These are phyloP conservation scores for Barnettozyma siamensis DNA, from an alignment of 805 yeast genomes.

Conservation along the genomic window DNA sequence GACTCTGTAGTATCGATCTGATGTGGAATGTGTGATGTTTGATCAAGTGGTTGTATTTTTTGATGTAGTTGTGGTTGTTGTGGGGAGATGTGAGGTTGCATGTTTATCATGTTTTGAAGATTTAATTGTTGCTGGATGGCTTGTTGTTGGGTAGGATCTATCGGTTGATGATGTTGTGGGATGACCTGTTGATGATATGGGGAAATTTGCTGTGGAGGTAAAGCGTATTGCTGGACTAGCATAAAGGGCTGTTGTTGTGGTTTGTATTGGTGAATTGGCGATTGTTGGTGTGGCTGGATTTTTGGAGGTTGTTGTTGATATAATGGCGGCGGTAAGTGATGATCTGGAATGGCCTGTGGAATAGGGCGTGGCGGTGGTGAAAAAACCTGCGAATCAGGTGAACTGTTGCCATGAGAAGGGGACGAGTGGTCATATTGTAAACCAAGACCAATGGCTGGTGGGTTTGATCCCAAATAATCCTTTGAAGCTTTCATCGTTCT, in stretches of 20 bases:
- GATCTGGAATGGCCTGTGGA: background rate
- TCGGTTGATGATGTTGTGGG: background rate
- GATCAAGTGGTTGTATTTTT: background rate
- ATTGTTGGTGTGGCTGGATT: constrained; percentile 1
- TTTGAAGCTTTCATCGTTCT: background rate
- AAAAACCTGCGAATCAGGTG: background rate
- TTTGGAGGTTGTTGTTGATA: no score
- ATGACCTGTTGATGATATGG: background rate
- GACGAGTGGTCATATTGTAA: constrained; percentile 1
- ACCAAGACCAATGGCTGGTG: constrained; percentile 13
- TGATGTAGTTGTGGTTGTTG: background rate
- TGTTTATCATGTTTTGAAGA: background rate
- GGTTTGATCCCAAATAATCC: background rate
- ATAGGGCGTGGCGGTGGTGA: constrained; percentile 1
- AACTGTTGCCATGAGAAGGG: background rate
- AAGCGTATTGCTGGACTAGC: no score
- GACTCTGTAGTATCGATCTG: constrained; percentile 26
- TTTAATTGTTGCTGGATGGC: background rate
- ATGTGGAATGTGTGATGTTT: background rate
- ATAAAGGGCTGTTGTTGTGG: no score
- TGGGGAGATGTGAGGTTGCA: background rate
- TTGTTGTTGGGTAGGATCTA: no score
- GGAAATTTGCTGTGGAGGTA: background rate
- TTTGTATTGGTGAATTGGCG: background rate
- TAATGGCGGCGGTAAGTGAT: constrained; percentile 1